phyloP scores from a whole-genome alignment of 306 rosid genomes.

The Vigna angularis region DNA sequence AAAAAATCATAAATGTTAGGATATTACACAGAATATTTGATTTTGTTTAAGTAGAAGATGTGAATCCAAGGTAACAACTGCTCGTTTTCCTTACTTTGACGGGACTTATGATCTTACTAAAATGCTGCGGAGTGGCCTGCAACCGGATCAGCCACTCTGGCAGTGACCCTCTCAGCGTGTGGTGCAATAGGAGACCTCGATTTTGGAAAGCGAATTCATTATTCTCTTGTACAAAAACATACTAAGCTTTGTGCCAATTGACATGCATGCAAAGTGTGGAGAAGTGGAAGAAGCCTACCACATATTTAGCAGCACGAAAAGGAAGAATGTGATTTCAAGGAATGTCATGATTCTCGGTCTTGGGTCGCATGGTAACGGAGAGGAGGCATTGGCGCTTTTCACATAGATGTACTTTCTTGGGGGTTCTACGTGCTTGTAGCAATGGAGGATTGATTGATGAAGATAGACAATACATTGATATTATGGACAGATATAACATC shows the following conservation, averaged over 20 bases:
- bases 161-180: conserved; percentile 69
- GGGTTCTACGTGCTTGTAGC: conserved; percentile 77
- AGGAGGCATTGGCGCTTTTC: conserved; percentile 61
- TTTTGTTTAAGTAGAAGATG: no score
- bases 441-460: conserved; percentile 72
- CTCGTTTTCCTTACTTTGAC: no score
- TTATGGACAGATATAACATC: conserved; percentile 56
- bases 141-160: conserved; percentile 72
- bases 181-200: conserved; percentile 62
- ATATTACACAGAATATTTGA: no score
- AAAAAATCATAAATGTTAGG: no score
- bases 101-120: background rate
- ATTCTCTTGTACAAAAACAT: conserved; percentile 25
- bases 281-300: conserved; percentile 69
- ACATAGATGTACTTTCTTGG: conserved; percentile 71
- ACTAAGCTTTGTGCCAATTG: conserved; percentile 51
- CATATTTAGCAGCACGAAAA: conserved; percentile 49
- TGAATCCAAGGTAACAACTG: no score
- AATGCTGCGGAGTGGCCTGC: conserved; percentile 56
- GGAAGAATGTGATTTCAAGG: conserved; percentile 72
- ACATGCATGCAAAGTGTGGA: conserved; percentile 85
- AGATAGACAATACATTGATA: conserved; percentile 59
- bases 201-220: conserved; percentile 76
- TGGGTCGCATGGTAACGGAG: conserved; percentile 68
- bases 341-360: conserved; percentile 77